Base-by-base conservation (phyloP, 352 stramenopile species). In the Peronospora farinosa region DNA sequence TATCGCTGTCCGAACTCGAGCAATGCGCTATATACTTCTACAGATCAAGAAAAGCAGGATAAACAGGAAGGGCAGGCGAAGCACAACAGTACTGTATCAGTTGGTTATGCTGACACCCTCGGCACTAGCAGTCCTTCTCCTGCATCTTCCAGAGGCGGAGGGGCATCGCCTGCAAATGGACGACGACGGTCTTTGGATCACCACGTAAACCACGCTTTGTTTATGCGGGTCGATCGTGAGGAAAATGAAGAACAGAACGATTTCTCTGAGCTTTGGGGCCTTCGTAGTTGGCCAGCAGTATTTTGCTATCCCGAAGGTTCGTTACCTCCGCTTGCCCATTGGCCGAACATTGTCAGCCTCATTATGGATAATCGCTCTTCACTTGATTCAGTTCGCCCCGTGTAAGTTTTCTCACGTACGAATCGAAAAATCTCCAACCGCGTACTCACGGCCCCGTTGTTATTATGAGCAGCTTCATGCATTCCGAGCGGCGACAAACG, bases 271-370 rank as follows among this genome's bases (percentile, higher is more conserved):
- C 69, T 91, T 2, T 92, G 79, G 78, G 80, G 81, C 0, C 58
- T 92, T 37, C 63, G 78, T n/a, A 75, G 72, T 17, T 92, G 77
- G 76, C 82, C 84, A 11, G 80, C 81, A 19, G 74, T 95, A 8
- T 92, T 92, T 44, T 88, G 74, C 48, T 94, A 89, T 42, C 83
- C 83, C 10, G 72, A 76, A 49, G 51, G 62, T 13, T 70, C 84
- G 9, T 39, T 54, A 41, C 59, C 68, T 2, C 76, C 78, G 16
- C 54, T 84, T 39, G 57, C 82, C 49, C 84, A 95, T 55, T 95
- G 81, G 81, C 84, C 84, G 2, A 95, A 95, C 40, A 72, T 95
- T 12, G 65, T 95, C 42, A 92, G 80, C 54, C 67, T 95, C 19
- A 86, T 95, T 46, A 87, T 88, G 82, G 81, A 95, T 63, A 88